phyloP scores from a whole-genome alignment of 768 basidiomycete genomes.

The Termitomyces sp. region DNA sequence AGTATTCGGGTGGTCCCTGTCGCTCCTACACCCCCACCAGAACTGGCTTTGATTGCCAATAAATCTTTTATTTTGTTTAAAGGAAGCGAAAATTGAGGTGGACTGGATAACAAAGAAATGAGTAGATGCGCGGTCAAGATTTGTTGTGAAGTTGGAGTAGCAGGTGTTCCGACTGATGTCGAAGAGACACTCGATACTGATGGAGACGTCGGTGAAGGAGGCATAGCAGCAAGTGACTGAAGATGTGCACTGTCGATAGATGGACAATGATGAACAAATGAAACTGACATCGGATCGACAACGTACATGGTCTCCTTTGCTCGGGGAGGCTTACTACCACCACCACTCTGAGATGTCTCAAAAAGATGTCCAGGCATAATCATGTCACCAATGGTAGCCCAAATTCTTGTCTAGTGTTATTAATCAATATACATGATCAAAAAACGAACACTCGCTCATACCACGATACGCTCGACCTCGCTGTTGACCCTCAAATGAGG shows the following conservation, averaged over 20 bases:
- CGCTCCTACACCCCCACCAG: slow-evolving; percentile 28
- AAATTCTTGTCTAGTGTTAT: slow-evolving; percentile 58
- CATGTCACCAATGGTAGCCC: slow-evolving; percentile 61
- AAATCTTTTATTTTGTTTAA: slow-evolving; percentile 60
- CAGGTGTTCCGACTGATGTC: slow-evolving; percentile 22
- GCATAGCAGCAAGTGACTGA: slow-evolving; percentile 47
- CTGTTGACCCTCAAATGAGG: slow-evolving; percentile 50
- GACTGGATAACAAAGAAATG: slow-evolving; percentile 49
- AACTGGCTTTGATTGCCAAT: slow-evolving; percentile 41
- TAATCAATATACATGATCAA: not conserved
- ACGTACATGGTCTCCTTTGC: slow-evolving; percentile 64
- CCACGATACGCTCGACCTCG: slow-evolving; percentile 64
- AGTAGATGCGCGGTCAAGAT: slow-evolving; percentile 69
- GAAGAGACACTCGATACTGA: slow-evolving; percentile 52
- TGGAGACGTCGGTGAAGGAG: slow-evolving; percentile 54
- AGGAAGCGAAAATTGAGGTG: slow-evolving; percentile 54
- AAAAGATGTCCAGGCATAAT: slow-evolving; percentile 53
- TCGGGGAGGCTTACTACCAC: slow-evolving; percentile 38
- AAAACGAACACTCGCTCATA: slow-evolving; percentile 27
- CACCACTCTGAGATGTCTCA: slow-evolving; percentile 24
- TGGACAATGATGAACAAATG: slow-evolving; percentile 1
- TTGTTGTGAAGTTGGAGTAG: slow-evolving; percentile 60
- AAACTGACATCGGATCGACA: not conserved
- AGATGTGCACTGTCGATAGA: slow-evolving; percentile 45
- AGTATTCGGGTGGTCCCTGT: slow-evolving; percentile 58